Conservation (phyloP, 208 protist genomes). For the Crithidia thermophila region DNA sequence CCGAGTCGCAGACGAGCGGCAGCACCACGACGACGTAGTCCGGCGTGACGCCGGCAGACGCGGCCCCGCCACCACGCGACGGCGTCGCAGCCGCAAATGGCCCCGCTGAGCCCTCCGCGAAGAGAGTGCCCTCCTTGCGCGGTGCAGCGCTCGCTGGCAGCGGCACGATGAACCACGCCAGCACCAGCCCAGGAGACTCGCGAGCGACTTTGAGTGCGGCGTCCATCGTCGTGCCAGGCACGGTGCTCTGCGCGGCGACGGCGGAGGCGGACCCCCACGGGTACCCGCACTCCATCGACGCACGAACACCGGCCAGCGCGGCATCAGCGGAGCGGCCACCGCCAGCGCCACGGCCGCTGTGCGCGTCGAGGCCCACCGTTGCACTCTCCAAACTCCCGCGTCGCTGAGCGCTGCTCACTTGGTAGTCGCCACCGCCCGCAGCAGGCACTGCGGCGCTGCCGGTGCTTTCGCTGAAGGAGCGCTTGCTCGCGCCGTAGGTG, state of each 20-base stretch:
- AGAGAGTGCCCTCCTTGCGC: constrained; percentile 25
- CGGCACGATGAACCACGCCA: constrained; percentile 54
- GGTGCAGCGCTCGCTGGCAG: constrained; percentile 4
- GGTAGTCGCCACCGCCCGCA: background rate
- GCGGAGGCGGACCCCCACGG: constrained; percentile 38
- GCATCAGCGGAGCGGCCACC: constrained; percentile 5
- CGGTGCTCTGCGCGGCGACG: constrained; percentile 1
- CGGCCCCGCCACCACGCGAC: too few relatives aligned
- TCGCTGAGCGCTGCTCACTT: background rate
- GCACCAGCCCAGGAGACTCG: constrained; percentile 42
- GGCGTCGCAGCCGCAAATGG: background rate
- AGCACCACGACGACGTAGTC: constrained; percentile 42
- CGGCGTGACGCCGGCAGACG: background rate
- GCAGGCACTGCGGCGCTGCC: background rate
- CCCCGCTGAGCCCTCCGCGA: constrained; percentile 8
- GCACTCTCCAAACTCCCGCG: background rate
- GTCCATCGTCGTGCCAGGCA: constrained; percentile 22
- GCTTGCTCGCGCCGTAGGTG: constrained; percentile 7
- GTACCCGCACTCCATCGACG: constrained; percentile 35
- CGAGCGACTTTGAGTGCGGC: constrained; percentile 16
- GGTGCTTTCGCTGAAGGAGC: background rate
- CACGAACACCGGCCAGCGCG: constrained; percentile 6
- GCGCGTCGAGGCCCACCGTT: background rate
- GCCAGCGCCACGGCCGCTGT: background rate
- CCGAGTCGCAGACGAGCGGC: constrained; percentile 61